phyloP scores from a whole-genome alignment of 176 grass and related monocot species.

The Raddia guianensis region DNA sequence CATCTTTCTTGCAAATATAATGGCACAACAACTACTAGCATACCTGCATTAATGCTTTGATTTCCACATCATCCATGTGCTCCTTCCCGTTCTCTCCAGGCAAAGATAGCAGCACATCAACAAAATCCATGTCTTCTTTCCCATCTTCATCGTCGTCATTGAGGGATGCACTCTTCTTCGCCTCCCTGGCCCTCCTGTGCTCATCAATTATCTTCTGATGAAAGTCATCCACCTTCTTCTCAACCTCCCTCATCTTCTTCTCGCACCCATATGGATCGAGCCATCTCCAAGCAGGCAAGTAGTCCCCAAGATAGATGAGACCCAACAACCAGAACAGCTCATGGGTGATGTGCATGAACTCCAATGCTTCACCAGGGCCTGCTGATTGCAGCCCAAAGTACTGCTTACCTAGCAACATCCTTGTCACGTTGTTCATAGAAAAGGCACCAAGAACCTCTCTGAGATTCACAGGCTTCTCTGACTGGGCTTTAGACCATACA shows the following conservation, averaged over 20 bases:
- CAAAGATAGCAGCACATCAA: conserved; percentile 82
- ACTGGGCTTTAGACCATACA: conserved; percentile 60
- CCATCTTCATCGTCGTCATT: conserved; percentile 34
- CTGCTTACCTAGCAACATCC: conserved; percentile 91
- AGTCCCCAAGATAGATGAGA: conserved; percentile 88
- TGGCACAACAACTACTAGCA: not conserved
- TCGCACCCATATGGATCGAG: conserved; percentile 73
- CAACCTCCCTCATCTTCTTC: conserved; percentile 84
- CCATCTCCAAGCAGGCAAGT: conserved; percentile 90
- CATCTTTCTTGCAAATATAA: not conserved
- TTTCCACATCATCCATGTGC: conserved; percentile 83
- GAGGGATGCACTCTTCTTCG: conserved; percentile 41
- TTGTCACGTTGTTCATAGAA: conserved; percentile 95
- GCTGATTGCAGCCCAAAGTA: conserved; percentile 75
- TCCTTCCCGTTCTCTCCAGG: conserved; percentile 75
- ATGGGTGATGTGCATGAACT: conserved; percentile 94
- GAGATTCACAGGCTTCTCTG: conserved; percentile 61
- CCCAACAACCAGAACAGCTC: conserved; percentile 82
- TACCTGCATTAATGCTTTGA: conserved; percentile 97
- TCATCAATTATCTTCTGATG: conserved; percentile 96
- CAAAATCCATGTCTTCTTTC: conserved; percentile 72
- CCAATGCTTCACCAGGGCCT: conserved; percentile 71
- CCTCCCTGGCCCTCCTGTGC: conserved; percentile 56
- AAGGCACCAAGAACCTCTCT: conserved; percentile 78
- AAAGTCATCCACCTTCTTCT: conserved; percentile 88